Evolutionary conservation across 1,284 basidiomycete genomes (phyloP), one percentile per base, ranked within the genome.

Genomic region (Microbotryomycetes sp.): DNA sequence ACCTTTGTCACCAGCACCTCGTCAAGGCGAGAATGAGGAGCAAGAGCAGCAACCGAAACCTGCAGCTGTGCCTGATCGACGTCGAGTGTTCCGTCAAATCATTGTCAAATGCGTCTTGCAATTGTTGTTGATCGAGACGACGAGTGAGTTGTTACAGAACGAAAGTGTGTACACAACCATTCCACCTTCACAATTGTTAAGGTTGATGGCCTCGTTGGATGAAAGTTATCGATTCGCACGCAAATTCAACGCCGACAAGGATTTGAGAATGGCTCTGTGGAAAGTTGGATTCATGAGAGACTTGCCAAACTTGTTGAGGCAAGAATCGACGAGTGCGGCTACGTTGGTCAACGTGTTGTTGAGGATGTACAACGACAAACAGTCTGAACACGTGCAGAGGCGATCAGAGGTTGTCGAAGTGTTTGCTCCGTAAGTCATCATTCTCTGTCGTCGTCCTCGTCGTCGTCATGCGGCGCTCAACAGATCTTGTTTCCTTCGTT

Each of bases 201-300:
- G 89, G 49, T 82, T 99, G 74, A 96, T 96, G 86, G 86, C 86
- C 30, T 90, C 94, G 19, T 82, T 99, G 59, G 92, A 97, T 75
- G 92, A 96, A 72, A 92, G 89, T 71, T 99, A 98, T 79, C 88
- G 91, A 71, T 99, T 99, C 73, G 94, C 94, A 15, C 84, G 92
- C 61, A 86, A 86, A 76, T 99, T 99, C 80, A 99, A 99, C 73
- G 94, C 96, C 54, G 92, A 99, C 77, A 97, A 97, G 78, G 93
- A 97, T 54, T 82, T 99, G 47, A 84, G 96, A 47, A 97, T 92
- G 58, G 91, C 89, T 5, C 80, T 99, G 54, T 99, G 96, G 96
- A 97, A 96, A 91, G 96, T 98, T 69, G 92, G 94, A 2, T 99
- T 99, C 79, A 99, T 99, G 96, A 97, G 97, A 76, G 97, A 99